These are phyloP conservation scores for Obelidium mucronatum DNA, from an alignment of 192 early-diverging fungal genomes.

Conservation along the genomic window DNA sequence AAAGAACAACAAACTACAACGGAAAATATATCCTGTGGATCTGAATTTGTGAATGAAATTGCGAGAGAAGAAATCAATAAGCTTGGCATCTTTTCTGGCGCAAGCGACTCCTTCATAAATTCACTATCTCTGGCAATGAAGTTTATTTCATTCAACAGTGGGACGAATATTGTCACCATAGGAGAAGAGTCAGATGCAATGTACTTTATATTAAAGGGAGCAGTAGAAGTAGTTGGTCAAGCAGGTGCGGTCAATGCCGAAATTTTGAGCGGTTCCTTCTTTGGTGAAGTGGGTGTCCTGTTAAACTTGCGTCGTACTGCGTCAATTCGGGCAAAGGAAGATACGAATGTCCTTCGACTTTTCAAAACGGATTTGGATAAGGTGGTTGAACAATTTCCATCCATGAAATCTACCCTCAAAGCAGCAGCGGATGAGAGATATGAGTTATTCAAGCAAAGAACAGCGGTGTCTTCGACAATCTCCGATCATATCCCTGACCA, in stretches of 20 bases:
- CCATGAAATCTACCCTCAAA: conserved; percentile 46
- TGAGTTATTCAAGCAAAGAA: background rate
- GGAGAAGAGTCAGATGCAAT: conserved; percentile 51
- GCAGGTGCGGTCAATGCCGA: conserved; percentile 48
- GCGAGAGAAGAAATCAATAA: conserved; percentile 47
- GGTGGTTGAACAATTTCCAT: conserved; percentile 45
- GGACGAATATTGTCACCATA: conserved; percentile 36
- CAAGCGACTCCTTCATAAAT: conserved; percentile 42
- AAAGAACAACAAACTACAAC: too few species aligned
- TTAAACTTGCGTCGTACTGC: conserved; percentile 53
- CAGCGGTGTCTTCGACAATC: background rate
- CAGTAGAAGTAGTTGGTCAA: conserved; percentile 47
- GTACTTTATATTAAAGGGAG: conserved; percentile 52
- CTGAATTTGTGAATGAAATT: conserved; percentile 52
- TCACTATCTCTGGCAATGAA: conserved; percentile 42
- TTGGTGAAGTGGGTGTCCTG: conserved; percentile 60
- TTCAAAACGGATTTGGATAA: conserved; percentile 40
- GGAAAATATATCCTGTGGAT: too few species aligned
- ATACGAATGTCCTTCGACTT: conserved; percentile 47
- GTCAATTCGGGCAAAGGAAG: conserved; percentile 52
- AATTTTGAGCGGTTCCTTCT: conserved; percentile 50
- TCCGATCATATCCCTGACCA: conserved; percentile 11
- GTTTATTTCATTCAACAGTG: conserved; percentile 30
- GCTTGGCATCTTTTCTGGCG: conserved; percentile 46
- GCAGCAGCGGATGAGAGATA: conserved; percentile 48